These are phyloP conservation scores for Quercus lobata DNA, from an alignment of 331 rosid genomes.

Conservation along the genomic window DNA sequence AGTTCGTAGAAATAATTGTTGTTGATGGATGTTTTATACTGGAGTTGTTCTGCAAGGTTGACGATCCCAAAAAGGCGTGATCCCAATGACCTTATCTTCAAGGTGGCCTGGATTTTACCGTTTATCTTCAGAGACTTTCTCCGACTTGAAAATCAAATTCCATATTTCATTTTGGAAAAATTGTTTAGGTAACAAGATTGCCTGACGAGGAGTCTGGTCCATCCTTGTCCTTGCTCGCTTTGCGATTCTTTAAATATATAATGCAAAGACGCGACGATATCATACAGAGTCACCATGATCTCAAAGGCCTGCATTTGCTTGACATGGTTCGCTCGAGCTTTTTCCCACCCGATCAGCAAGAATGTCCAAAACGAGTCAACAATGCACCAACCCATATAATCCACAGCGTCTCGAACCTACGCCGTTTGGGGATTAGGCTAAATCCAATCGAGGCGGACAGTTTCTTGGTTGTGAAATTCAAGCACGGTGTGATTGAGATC, in stretches of 20 bases:
- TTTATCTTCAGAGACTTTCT: constrained; percentile 32
- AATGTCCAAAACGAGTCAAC: not conserved
- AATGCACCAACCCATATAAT: constrained; percentile 29
- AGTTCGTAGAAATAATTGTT: constrained; percentile 34
- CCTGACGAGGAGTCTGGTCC: not conserved
- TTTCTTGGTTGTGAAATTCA: constrained; percentile 26
- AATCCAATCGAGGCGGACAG: not conserved
- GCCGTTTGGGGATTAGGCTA: constrained; percentile 30
- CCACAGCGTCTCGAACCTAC: constrained; percentile 37
- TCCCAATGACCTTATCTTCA: constrained; percentile 19
- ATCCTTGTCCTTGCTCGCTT: constrained; percentile 11
- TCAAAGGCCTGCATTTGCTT: constrained; percentile 25
- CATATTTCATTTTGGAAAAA: constrained; percentile 17
- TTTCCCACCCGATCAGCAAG: constrained; percentile 7
- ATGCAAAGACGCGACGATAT: constrained; percentile 11
- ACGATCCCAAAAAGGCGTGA: constrained; percentile 9
- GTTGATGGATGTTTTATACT: constrained; percentile 34
- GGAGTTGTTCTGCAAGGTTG: not conserved
- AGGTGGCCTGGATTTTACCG: constrained; percentile 32
- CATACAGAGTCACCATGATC: not conserved
- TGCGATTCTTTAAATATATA: constrained; percentile 25
- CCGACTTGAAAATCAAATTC: constrained; percentile 38
- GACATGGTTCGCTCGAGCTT: constrained; percentile 29
- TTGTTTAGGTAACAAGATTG: constrained; percentile 14
- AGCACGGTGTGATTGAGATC: constrained; percentile 26